A percentile compares a stretch with the other conserved stretches of the same genome.
These are phyloP conservation scores for Trichoderma afroharzianum DNA, from an alignment of 2,329 filamentous ascomycete genomes.

Conservation along the genomic window DNA sequence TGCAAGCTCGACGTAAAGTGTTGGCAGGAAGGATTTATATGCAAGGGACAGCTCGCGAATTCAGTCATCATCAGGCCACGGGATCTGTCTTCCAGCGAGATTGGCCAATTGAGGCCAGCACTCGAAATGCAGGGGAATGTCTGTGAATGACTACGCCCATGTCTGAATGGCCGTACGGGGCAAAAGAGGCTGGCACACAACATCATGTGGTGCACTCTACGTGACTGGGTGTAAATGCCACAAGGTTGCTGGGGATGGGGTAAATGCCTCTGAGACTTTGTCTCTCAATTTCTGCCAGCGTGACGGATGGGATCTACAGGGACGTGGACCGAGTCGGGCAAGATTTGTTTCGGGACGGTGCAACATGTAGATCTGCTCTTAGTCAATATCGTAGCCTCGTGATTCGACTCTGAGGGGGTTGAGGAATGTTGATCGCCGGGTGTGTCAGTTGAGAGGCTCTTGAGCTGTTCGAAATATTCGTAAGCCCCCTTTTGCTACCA, in stretches of 20 bases:
- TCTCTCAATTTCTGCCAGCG: neutral
- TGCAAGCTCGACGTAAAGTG: neutral
- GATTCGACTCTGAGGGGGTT: neutral
- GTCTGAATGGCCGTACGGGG: neutral
- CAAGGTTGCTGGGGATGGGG: neutral
- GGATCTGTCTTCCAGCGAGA: neutral
- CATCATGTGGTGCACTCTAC: neutral
- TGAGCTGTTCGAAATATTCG: neutral
- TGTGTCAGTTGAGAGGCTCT: neutral
- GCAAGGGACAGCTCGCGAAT: slow-evolving; percentile 1
- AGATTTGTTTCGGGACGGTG: neutral
- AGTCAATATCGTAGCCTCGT: neutral
- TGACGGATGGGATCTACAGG: neutral
- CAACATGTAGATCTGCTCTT: neutral
- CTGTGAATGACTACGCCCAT: neutral
- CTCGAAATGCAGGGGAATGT: neutral
- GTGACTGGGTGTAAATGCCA: neutral
- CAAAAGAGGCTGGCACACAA: neutral
- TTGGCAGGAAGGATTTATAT: slow-evolving; percentile 1
- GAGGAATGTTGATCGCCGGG: neutral
- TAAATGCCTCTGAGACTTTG: neutral
- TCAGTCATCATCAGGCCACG: neutral
- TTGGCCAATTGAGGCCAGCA: neutral
- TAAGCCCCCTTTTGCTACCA: neutral
- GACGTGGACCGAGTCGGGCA: neutral